phyloP scores from a whole-genome alignment of 202 grass and related monocot species.

The Eragrostis tef region DNA sequence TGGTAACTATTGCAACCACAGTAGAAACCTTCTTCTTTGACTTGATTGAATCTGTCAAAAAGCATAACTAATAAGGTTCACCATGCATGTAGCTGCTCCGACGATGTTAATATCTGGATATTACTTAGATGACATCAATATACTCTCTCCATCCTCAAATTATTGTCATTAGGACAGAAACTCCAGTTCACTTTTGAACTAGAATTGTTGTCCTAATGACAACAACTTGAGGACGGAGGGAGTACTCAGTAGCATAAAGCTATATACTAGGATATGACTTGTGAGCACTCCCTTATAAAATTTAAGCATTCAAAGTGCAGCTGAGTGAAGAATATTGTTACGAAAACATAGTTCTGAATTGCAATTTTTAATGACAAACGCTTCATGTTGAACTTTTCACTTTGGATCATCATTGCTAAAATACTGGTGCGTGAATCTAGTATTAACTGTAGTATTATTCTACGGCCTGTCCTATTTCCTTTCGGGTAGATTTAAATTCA shows the following conservation, averaged over 20 bases:
- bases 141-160: no score
- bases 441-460: not conserved
- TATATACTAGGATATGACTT: not conserved
- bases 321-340: not conserved
- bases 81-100: not conserved
- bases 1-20: constrained; percentile 34
- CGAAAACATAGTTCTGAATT: constrained; percentile 2
- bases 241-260: not conserved
- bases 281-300: constrained; percentile 10
- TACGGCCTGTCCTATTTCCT: not conserved
- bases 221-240: no score
- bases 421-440: not conserved
- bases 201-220: no score
- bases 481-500: not conserved
- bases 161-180: no score
- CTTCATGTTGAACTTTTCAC: not conserved
- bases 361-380: not conserved
- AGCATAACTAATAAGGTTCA: constrained; percentile 15
- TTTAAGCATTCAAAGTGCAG: not conserved
- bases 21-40: constrained; percentile 40
- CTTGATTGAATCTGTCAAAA: constrained; percentile 45
- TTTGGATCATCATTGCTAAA: not conserved
- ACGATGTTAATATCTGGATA: not conserved
- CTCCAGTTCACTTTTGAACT: no score
- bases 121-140: not conserved